A percentile compares a stretch with the other conserved stretches of the same genome.
These are phyloP conservation scores for Ensete glaucum DNA, from an alignment of 176 grass and related monocot genomes.

Conservation along the genomic window DNA sequence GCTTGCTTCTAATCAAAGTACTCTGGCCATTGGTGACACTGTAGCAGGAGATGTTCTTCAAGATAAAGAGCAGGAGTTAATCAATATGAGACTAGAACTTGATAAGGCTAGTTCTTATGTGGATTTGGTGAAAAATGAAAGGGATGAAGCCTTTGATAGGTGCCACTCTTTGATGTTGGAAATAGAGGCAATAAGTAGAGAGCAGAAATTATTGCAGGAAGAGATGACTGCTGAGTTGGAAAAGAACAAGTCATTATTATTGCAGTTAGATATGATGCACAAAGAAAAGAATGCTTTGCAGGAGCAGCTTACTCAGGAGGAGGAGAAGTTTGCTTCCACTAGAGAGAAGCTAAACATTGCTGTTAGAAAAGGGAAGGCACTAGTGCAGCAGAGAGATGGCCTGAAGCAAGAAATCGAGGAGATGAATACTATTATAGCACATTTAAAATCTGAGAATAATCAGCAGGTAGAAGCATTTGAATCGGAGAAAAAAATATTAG, in stretches of 20 bases:
- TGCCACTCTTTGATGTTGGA: constrained; percentile 38
- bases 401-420: constrained; percentile 74
- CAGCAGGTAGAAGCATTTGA: constrained; percentile 63
- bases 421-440: constrained; percentile 40
- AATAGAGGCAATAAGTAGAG: constrained; percentile 39
- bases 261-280: constrained; percentile 38
- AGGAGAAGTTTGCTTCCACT: constrained; percentile 51
- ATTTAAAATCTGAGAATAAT: constrained; percentile 46
- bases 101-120: constrained; percentile 38
- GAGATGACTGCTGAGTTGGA: constrained; percentile 39
- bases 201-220: constrained; percentile 44
- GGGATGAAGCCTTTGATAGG: constrained; percentile 45
- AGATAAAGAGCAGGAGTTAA: constrained; percentile 29
- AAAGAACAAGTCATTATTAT: constrained; percentile 38
- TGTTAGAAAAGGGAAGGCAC: constrained; percentile 87
- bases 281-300: constrained; percentile 62
- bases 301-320: constrained; percentile 63
- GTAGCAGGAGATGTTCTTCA: constrained; percentile 15
- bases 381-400: constrained; percentile 81
- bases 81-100: constrained; percentile 35
- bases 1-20: constrained; percentile 36
- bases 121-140: constrained; percentile 40
- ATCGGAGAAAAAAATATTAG: constrained; percentile 57
- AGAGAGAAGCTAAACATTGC: constrained; percentile 94
- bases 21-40: constrained; percentile 20